Conservation (phyloP, 1,139 yeast species). For the Citeromyces siamensis region DNA sequence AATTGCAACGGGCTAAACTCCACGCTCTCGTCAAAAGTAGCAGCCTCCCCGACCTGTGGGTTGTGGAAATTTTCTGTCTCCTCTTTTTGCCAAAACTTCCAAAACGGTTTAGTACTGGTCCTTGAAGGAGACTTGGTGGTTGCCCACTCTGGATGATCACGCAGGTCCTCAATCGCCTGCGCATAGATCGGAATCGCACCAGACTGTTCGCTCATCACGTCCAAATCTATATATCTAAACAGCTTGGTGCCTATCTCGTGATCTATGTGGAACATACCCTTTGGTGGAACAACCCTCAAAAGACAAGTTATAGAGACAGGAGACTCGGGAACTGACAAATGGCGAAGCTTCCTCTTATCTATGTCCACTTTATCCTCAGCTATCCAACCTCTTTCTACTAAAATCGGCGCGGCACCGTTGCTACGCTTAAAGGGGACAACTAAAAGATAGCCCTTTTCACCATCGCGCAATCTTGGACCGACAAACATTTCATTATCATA, state of each 20-base stretch:
- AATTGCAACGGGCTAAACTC: conserved; percentile 34
- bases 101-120: conserved; percentile 14
- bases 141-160: conserved; percentile 45
- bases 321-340: conserved; percentile 62
- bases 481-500: conserved; percentile 84
- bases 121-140: conserved; percentile 9
- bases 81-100: conserved; percentile 21
- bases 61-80: conserved; percentile 5
- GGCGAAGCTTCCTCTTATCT: conserved; percentile 43
- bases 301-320: conserved; percentile 64
- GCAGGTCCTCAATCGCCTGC: conserved; percentile 59
- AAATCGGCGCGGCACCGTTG: conserved; percentile 58
- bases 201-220: conserved; percentile 63
- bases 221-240: conserved; percentile 50
- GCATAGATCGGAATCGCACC: conserved; percentile 64
- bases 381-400: conserved; percentile 92
- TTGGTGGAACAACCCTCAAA: conserved; percentile 58
- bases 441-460: conserved; percentile 65
- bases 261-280: conserved; percentile 65
- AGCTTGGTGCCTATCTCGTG: conserved; percentile 49
- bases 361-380: conserved; percentile 63
- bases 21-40: conserved; percentile 12
- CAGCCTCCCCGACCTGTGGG: conserved; percentile 5
- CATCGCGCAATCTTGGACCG: conserved; percentile 78
- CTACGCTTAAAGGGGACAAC: conserved; percentile 74